These are phyloP conservation scores for Mortierella sp. DNA, from an alignment of 371 early-diverging fungal genomes.

Conservation along the genomic window DNA sequence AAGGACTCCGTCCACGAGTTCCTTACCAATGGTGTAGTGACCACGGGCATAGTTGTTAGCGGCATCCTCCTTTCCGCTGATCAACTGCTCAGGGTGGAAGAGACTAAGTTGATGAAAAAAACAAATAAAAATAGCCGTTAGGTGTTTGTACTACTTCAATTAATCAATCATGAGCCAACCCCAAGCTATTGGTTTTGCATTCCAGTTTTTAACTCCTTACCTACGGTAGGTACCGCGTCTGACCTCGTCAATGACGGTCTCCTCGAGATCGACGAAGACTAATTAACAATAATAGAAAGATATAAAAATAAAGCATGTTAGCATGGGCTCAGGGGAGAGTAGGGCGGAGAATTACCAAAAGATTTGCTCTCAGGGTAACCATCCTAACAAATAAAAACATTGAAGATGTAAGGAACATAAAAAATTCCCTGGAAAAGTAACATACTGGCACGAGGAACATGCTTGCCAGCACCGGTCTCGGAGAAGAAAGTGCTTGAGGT, in stretches of 20 bases:
- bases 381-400: neutral
- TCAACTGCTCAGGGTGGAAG: constrained; percentile 99
- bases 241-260: constrained; percentile 98
- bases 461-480: constrained; percentile 98
- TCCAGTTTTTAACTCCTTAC: constrained; percentile 16
- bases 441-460: constrained; percentile 95
- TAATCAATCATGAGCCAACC: too few relatives aligned
- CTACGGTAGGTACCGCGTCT: constrained; percentile 94
- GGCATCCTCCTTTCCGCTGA: constrained; percentile 99
- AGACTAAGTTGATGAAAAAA: constrained; percentile 65
- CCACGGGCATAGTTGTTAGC: constrained; percentile 99
- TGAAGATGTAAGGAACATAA: neutral
- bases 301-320: constrained; percentile 4
- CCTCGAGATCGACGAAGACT: constrained; percentile 98
- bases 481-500: constrained; percentile 96
- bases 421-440: neutral
- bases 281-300: neutral
- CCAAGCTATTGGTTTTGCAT: neutral
- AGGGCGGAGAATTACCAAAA: neutral
- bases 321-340: constrained; percentile 11
- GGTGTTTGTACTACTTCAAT: neutral
- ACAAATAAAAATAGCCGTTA: neutral
- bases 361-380: constrained; percentile 6
- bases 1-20: constrained; percentile 95
- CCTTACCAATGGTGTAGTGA: constrained; percentile 99